These are phyloP conservation scores for Phytophthora megakarya DNA, from an alignment of 352 stramenopile genomes.

Conservation along the genomic window DNA sequence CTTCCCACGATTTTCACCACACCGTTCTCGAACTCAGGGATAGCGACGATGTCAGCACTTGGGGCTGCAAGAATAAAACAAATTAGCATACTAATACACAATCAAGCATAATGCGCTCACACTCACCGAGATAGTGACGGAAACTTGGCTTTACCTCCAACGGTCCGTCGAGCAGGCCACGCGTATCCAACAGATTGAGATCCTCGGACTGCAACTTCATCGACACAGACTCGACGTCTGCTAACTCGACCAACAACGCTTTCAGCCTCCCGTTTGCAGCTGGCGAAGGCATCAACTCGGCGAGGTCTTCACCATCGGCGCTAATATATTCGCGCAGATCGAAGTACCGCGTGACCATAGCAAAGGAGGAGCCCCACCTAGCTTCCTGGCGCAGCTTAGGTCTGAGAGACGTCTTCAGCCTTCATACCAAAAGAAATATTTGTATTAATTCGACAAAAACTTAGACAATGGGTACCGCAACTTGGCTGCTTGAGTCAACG, in stretches of 20 bases:
- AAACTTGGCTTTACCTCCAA: slow-evolving; percentile 5
- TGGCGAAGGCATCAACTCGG: not conserved
- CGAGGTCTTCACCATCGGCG: slow-evolving; percentile 12
- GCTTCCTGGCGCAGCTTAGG: slow-evolving; percentile 3
- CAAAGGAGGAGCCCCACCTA: slow-evolving; percentile 8
- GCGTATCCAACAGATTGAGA: slow-evolving; percentile 2
- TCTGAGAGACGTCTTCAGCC: not conserved
- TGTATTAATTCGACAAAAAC: not conserved
- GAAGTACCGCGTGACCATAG: slow-evolving; percentile 10
- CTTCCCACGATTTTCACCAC: no score
- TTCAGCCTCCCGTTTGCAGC: slow-evolving; percentile 1
- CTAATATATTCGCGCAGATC: slow-evolving; percentile 7
- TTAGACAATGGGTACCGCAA: slow-evolving; percentile 7
- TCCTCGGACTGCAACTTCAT: slow-evolving; percentile 7
- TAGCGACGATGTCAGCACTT: slow-evolving; percentile 3
- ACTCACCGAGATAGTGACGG: slow-evolving; percentile 1
- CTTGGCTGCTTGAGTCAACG: slow-evolving; percentile 10
- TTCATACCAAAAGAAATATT: slow-evolving; percentile 3
- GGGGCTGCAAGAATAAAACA: slow-evolving; percentile 7
- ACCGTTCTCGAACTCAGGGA: no score
- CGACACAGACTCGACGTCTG: not conserved
- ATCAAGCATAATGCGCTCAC: not conserved
- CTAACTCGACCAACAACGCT: not conserved
- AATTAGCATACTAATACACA: not conserved
- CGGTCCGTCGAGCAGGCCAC: slow-evolving; percentile 1